Evolutionary conservation across 2,329 filamentous ascomycete species (phyloP).

Genomic region (Trichoderma endophyticum): DNA sequence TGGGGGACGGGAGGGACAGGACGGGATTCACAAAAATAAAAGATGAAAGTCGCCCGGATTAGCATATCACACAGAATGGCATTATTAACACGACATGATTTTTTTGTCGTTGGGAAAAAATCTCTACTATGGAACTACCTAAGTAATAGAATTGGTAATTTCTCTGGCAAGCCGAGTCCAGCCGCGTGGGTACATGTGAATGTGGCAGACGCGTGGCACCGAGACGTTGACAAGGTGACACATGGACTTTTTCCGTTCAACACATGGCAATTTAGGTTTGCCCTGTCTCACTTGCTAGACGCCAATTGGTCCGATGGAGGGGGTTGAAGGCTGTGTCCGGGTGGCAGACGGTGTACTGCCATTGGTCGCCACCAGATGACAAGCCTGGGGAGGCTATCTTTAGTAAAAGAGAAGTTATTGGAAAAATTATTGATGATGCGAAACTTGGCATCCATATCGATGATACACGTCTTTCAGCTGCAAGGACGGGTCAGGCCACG

Average conservation of each 20-base stretch:
- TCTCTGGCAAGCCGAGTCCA: not conserved
- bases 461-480: constrained; percentile 1
- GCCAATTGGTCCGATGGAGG: not conserved
- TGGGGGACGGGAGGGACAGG: not conserved
- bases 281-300: not conserved
- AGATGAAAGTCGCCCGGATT: constrained; percentile 3
- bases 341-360: constrained; percentile 12
- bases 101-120: not conserved
- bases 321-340: not conserved
- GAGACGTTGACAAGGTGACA: not conserved
- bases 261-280: not conserved
- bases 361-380: constrained; percentile 9
- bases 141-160: constrained; percentile 6
- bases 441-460: not conserved
- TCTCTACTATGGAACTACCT: not conserved
- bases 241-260: not conserved
- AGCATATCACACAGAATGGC: constrained; percentile 12
- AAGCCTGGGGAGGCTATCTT: not conserved
- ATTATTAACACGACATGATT: not conserved
- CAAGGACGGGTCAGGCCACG: not conserved
- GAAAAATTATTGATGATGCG: not conserved
- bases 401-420: not conserved
- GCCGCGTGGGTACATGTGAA: not conserved
- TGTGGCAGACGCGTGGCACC: not conserved
- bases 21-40: constrained; percentile 7